These are phyloP conservation scores for Darksidea phi DNA, from an alignment of 495 filamentous ascomycete genomes.

Conservation along the genomic window DNA sequence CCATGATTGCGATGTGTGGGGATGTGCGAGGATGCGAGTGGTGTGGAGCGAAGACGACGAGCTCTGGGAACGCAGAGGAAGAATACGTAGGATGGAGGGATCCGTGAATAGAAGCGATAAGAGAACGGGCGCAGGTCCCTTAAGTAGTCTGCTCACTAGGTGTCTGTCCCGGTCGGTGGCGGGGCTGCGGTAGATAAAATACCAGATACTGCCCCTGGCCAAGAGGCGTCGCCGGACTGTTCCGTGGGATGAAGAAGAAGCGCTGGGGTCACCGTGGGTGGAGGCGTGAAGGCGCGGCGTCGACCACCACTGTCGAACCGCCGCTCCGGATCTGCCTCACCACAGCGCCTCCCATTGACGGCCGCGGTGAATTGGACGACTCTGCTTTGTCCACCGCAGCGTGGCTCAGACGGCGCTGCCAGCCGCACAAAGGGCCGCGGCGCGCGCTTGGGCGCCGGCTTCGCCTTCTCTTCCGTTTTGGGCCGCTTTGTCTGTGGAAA, in stretches of 20 bases:
- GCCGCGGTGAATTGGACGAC: neutral
- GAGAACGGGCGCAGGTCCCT: conserved; percentile 13
- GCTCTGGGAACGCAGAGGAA: conserved; percentile 1
- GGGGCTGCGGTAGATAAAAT: conserved; percentile 19
- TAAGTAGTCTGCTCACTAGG: conserved; percentile 13
- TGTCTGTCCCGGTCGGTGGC: conserved; percentile 27
- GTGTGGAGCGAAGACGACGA: conserved; percentile 2
- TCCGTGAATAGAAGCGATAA: conserved; percentile 1
- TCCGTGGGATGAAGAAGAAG: conserved; percentile 39
- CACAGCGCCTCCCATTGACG: neutral
- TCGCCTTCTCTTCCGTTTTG: conserved; percentile 25
- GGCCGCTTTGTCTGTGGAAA: conserved; percentile 23
- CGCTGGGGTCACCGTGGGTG: neutral
- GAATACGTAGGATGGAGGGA: neutral
- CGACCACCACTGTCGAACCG: conserved; percentile 12
- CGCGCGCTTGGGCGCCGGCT: conserved; percentile 11
- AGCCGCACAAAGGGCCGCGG: conserved; percentile 17
- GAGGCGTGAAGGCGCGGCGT: neutral
- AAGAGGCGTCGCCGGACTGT: conserved; percentile 33
- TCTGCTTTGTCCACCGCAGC: neutral
- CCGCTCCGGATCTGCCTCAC: neutral
- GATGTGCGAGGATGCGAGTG: conserved; percentile 1
- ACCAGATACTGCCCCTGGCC: conserved; percentile 18
- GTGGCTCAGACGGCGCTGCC: conserved; percentile 1
- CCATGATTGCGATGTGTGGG: conserved; percentile 29